Evolutionary conservation across 176 grass and related monocot genomes (phyloP), one percentile per base, ranked within the genome.

Genomic region (Phoenix dactylifera): DNA sequence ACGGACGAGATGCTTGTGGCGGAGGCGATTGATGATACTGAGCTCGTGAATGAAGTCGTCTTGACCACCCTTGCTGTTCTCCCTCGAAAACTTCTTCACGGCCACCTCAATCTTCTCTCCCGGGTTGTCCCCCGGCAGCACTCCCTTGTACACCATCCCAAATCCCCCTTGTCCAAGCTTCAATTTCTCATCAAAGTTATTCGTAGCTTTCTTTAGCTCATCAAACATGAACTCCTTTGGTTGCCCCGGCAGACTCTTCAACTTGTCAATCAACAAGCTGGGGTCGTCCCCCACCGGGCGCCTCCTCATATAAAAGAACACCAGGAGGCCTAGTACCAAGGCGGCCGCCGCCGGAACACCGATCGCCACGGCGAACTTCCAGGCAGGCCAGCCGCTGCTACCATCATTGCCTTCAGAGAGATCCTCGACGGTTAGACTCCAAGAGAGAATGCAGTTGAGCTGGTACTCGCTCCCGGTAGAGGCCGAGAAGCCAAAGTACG

Each of bases 11-110:
- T 98, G 74, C 30, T 61, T 64, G 74, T 98, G 93, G 1, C 93
- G 83, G 59, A 98, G 93, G 48, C 82, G 78, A 58, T 92, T 92
- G 74, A 98, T 92, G 62, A 98, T 92, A 54, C 72, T 83, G 50
- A 98, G 87, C 81, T 98, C 87, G 49, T 76, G 73, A 50, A 98
- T 76, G 70, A 98, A 98, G 60, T 98, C 93, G 48, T 92, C 84
- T 77, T 88, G 82, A 3, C 87, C 87, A 1, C 87, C 87, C 74
- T 94, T 82, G 79, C 84, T 85, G 65, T 72, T 92, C 15, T 75
- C 79, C 6, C 84, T 75, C 16, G 81, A 81, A 76, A 98, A 98
- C 77, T 80, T 77, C 76, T 98, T 98, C 6, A 96, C 87, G 60
- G 87, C 92, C 16, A 96, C 86, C 17, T 76, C 60, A 60, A 72